Percentiles rank a stretch among this genome's conserved stretches.
phyloP scores from a whole-genome alignment of 2,329 filamentous ascomycete species.

The Fusarium annulatum region DNA sequence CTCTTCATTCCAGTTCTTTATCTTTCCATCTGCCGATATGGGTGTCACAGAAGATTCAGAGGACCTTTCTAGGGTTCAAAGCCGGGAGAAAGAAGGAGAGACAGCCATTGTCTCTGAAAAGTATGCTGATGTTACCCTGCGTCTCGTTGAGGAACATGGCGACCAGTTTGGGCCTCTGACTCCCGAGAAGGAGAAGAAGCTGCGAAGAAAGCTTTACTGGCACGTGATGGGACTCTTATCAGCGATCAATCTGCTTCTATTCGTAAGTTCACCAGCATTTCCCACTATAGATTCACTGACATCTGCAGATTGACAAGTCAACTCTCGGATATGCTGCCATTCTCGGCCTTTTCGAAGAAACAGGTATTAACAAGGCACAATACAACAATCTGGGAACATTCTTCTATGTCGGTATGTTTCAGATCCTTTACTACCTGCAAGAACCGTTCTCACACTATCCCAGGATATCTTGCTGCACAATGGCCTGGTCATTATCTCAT shows the following conservation, averaged over 20 bases:
- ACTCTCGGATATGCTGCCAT: constrained; percentile 55
- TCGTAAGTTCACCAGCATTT: not conserved
- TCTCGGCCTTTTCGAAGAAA: constrained; percentile 52
- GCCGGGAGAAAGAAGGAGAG: not conserved
- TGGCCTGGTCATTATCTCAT: constrained; percentile 36
- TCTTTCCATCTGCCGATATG: not conserved
- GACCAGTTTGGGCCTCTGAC: not conserved
- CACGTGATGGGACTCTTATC: constrained; percentile 3
- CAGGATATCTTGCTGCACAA: constrained; percentile 15
- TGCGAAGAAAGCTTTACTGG: constrained; percentile 9
- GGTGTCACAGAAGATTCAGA: not conserved
- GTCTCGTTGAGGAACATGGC: constrained; percentile 1
- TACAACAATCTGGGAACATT: constrained; percentile 16
- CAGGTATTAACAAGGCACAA: constrained; percentile 10
- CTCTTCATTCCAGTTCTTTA: not conserved
- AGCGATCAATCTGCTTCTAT: constrained; percentile 9
- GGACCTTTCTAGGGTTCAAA: not conserved
- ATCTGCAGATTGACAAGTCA: not conserved
- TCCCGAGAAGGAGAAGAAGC: not conserved
- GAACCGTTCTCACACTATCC: fast-evolving
- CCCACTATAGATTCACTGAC: fast-evolving
- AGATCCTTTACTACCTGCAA: fast-evolving
- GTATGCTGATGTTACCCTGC: constrained; percentile 11
- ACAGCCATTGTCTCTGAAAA: constrained; percentile 1
- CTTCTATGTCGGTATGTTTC: constrained; percentile 14